Evolutionary conservation across 2,329 filamentous ascomycete species (phyloP), one percentile per base, ranked within the genome.

Genomic region (Periconia sp.): DNA sequence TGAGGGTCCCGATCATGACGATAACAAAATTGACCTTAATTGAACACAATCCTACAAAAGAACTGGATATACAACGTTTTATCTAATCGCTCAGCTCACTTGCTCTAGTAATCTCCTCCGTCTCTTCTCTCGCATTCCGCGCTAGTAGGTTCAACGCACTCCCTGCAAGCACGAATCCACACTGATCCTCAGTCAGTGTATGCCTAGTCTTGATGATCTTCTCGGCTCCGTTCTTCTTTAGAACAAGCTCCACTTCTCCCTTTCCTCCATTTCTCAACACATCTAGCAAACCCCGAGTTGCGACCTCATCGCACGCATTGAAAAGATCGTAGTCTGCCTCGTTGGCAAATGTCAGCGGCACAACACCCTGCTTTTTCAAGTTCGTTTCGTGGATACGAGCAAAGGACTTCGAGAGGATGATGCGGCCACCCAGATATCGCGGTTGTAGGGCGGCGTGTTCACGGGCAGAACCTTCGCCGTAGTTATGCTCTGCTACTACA

Each of bases 401-500:
- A 66, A 96, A 95, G 25, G 83, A 88, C 77, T 96, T 96, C 43
- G 87, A 80, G 13, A 95, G 80, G 44, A 96, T 90, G 63, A 95
- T 79, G 36, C 89, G 82, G 15, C 88, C 89, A 46, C 91, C 92
- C 2, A 96, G 85, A 73, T 92, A 95, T n/a, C 91, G 81, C 2
- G 91, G 92, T 70, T 96, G 91, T 24, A 96, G 78, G 1, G 91
- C 91, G 16, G 91, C 91, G 73, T 96, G 91, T 70, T 96, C 91
- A 54, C 91, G 83, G 2, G 91, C 90, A 37, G 86, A 91, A 13
- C 91, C 91, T 71, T 96, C 91, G 54, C 92, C 91, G 74, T 96
- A 96, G 80, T 99, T 99, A 75, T 95, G 90, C 77, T 99, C 94
- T 13, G 92, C 94, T 19, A 99, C 89, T 10, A 97, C 91, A 43